A percentile compares a stretch with the other conserved stretches of the same genome.
Conservation (phyloP, 148 eudicot species). For the Amaranthus cruentus region DNA sequence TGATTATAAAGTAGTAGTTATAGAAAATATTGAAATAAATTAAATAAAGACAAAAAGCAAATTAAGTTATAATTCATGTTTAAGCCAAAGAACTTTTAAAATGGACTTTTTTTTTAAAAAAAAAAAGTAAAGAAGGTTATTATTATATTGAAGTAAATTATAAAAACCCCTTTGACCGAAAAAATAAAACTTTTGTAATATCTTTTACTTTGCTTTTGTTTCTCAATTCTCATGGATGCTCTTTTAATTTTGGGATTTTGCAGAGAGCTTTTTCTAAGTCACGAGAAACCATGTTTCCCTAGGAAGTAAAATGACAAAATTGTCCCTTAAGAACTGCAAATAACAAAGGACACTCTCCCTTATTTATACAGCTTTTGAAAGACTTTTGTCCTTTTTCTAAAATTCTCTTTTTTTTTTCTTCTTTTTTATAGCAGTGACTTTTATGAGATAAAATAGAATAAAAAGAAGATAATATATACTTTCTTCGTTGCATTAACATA, state of each 20-base stretch:
- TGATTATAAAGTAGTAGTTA: too few species aligned
- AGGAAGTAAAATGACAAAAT: slow-evolving; percentile 33
- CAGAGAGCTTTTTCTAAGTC: slow-evolving; percentile 29
- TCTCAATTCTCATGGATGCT: slow-evolving; percentile 16
- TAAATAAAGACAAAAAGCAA: too few species aligned
- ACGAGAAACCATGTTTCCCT: slow-evolving; percentile 34
- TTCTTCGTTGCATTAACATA: background rate
- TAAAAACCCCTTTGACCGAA: slow-evolving; percentile 23
- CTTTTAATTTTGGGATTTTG: slow-evolving; percentile 19
- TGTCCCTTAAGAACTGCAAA: slow-evolving; percentile 25
- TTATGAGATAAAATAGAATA: slow-evolving; percentile 11
- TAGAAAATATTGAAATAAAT: too few species aligned
- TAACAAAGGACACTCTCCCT: slow-evolving; percentile 19
- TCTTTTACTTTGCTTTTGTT: background rate
- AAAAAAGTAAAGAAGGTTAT: background rate
- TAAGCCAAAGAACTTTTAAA: background rate
- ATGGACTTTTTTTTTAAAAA: background rate
- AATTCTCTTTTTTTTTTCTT: slow-evolving; percentile 11
- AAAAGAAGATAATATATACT: background rate
- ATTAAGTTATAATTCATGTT: too few species aligned
- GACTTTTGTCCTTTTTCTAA: slow-evolving; percentile 30
- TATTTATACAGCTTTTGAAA: slow-evolving; percentile 36
- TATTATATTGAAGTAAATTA: background rate
- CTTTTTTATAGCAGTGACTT: slow-evolving; percentile 18
- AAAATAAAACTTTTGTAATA: slow-evolving; percentile 1